Base-by-base conservation (phyloP, 306 rosid genomes). In the Luffa aegyptiaca region DNA sequence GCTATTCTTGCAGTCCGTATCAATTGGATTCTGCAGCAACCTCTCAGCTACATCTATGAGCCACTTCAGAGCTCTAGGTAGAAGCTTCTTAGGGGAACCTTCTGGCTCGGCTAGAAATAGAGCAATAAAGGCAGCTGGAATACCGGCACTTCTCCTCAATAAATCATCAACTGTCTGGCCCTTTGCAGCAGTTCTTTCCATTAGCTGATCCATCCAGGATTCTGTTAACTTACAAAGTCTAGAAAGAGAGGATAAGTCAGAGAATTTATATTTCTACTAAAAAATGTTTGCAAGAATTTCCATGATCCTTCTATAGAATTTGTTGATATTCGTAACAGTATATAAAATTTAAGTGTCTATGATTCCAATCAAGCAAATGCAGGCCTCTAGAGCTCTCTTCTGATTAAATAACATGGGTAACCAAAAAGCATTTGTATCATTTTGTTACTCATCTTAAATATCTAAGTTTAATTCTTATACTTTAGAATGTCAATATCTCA, bases 111-210 rank as follows among this genome's bases (percentile, higher is more conserved):
- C 89, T 59, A 95, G 97, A 81, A 95, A 95, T 10, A 95, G 83
- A 85, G 99, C 99, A 37, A 75, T 89, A 83, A 93, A 93, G 44
- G 97, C 97, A 78, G 99, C 97, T 65, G 99, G 99, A 89, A 95
- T 95, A 81, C 99, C 97, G 35, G 99, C 99, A 87, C 99, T 95
- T 89, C 99, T 92, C 86, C 99, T 91, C 82, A 95, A 82, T 81
- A 95, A 88, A 87, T 93, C 94, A 87, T 95, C 96, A 81, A 95
- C 97, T 58, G 86, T 80, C 81, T 95, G 99, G 66, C 92, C 96
- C 88, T 90, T 91, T 82, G 97, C 91, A 49, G 88, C 85, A 20
- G 94, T 92, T 90, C 97, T 88, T 84, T 90, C 91, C 99, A 91
- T 93, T 82, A 95, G 96, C 86, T 95, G 96, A 80, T 91, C 93